Base-by-base conservation (phyloP, 192 early-diverging fungal species). In the Pilaira anomala region DNA sequence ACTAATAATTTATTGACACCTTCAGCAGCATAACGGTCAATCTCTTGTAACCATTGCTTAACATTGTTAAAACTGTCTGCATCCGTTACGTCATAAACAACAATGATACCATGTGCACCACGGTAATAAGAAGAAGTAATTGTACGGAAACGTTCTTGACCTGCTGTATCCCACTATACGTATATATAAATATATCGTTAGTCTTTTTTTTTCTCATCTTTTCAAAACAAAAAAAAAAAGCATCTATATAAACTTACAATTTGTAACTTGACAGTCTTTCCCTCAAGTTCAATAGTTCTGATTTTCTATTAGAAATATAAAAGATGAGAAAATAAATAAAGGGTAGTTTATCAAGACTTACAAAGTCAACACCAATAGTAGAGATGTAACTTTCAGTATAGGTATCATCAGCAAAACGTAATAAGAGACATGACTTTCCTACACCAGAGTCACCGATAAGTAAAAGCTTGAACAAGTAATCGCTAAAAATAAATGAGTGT, bases 361-460 rank as follows among this genome's bases (percentile, higher is more conserved):
- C 91, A 76, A 99, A 99, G 83, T 99, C 97, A 30, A 99, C 95
- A 56, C 97, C 97, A 69, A 98, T 98, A 66, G 97, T 99, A 63
- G 88, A 90, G 78, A 98, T 97, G 83, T 97, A 98, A 73, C 88
- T 92, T 77, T 99, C 95, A 22, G 95, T 98, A 76, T 96, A 99
- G 22, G 94, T 97, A 81, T 98, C 95, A 78, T 99, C 95, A 1
- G 95, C 95, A 76, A 99, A 98, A 67, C 97, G 91, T 51, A 98
- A 84, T 65, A 99, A 81, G 66, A 99, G 77, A 76, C 94, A 98
- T 62, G 93, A 95, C 83, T 99, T 99, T 63, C 97, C 97, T 22
- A 98, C 95, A 64, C 95, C 95, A 56, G 92, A 94, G 82, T 99
- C 97, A 52, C 97, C 96, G 76, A 98, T 97, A 51, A 98, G 86